Percentiles rank a stretch among this genome's conserved stretches.
Conservation (phyloP, 192 early-diverging fungal genomes). For the Coemansia sp. region DNA sequence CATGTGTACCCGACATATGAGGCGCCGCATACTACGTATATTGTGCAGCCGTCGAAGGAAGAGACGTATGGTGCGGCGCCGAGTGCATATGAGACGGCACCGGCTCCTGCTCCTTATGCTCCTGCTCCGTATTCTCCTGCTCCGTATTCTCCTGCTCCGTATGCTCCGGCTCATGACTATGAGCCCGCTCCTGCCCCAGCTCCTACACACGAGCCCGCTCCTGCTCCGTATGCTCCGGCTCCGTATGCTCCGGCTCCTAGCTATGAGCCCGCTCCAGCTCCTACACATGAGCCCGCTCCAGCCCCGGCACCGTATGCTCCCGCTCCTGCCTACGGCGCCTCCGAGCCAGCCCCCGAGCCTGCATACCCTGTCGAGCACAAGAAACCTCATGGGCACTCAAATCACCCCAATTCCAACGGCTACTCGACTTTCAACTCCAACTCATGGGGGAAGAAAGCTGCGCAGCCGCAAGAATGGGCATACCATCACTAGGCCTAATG, state of each 20-base stretch:
- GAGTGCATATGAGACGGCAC: neutral
- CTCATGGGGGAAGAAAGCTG: conserved; percentile 3
- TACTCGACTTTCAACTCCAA: conserved; percentile 5
- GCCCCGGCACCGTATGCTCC: neutral
- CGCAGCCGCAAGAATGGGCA: too few species aligned
- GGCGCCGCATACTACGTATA: neutral
- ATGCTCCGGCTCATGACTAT: neutral
- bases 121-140: too few species aligned
- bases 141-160: too few species aligned
- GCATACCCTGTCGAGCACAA: conserved; percentile 3
- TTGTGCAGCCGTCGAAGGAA: neutral
- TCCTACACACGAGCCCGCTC: neutral
- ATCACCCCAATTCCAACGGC: neutral
- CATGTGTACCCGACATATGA: neutral
- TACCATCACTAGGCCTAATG: too few species aligned
- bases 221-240: neutral
- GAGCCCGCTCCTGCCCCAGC: conserved; percentile 9
- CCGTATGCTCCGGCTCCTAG: neutral
- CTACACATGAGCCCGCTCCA: neutral
- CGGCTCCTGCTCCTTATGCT: neutral
- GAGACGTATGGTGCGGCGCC: neutral
- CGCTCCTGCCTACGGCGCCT: neutral
- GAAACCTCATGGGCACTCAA: conserved; percentile 2
- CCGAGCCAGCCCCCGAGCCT: neutral
- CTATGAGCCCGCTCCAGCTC: conserved; percentile 2